phyloP scores from a whole-genome alignment of 371 early-diverging fungal genomes.

The Syncephalastrum sp. region DNA sequence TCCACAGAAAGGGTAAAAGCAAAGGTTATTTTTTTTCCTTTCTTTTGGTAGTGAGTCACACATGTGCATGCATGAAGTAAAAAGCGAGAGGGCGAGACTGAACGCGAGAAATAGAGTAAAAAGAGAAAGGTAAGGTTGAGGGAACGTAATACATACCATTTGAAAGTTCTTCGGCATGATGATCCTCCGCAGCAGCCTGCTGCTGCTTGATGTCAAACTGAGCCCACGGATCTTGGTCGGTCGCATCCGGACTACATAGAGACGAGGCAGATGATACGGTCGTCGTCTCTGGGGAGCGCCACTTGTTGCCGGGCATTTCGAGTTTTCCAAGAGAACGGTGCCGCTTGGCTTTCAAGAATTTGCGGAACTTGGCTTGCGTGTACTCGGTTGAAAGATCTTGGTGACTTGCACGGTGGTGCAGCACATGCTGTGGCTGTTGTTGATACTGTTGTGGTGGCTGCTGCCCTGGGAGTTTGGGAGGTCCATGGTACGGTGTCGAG shows the following conservation, averaged over 20 bases:
- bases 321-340: slow-evolving; percentile 42
- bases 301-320: slow-evolving; percentile 19
- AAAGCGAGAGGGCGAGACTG: no score
- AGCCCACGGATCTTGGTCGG: slow-evolving; percentile 2
- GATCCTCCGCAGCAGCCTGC: no score
- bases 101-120: neutral
- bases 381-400: neutral
- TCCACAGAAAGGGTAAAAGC: no score
- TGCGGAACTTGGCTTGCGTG: slow-evolving; percentile 23
- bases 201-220: no score
- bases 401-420: neutral
- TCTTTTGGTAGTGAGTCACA: no score
- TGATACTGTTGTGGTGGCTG: slow-evolving; percentile 1
- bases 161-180: no score
- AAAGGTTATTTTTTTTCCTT: no score
- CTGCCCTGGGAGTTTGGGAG: slow-evolving; percentile 5
- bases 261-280: slow-evolving; percentile 9
- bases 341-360: slow-evolving; percentile 32
- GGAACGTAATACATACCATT: no score
- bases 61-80: no score
- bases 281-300: slow-evolving; percentile 10
- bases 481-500: slow-evolving; percentile 32
- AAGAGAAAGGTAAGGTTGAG: neutral
- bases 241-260: slow-evolving; percentile 12
- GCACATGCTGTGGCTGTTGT: neutral